phyloP scores from a whole-genome alignment of 768 basidiomycete genomes.

The Suillus weaverae region DNA sequence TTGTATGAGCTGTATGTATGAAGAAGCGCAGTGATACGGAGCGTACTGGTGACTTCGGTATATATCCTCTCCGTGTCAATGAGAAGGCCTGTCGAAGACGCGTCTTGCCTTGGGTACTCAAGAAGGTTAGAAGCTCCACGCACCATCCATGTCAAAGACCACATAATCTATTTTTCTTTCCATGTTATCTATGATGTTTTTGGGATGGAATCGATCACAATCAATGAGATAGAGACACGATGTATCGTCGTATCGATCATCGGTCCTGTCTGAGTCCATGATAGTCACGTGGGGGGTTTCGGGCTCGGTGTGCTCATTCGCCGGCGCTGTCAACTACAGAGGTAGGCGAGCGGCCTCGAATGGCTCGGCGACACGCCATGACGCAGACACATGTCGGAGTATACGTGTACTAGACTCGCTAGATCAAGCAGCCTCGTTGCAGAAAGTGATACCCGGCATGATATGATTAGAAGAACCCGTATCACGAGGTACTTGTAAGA shows the following conservation, averaged over 20 bases:
- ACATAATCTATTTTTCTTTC: slow-evolving; percentile 51
- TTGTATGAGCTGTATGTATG: not conserved
- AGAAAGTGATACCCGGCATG: not conserved
- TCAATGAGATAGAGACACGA: not conserved
- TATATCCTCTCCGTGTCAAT: slow-evolving; percentile 79
- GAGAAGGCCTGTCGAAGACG: slow-evolving; percentile 52
- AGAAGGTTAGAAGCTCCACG: slow-evolving; percentile 13
- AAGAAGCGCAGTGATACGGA: not conserved
- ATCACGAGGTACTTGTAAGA: not conserved
- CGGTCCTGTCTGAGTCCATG: not conserved
- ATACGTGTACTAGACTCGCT: not conserved
- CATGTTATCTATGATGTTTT: not conserved
- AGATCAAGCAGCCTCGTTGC: not conserved
- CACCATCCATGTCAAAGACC: slow-evolving; percentile 76
- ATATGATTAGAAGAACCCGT: not conserved
- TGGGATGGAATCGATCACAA: not conserved
- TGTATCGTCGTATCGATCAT: not conserved
- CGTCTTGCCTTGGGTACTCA: slow-evolving; percentile 4
- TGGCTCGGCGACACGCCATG: not conserved
- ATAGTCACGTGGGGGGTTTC: not conserved
- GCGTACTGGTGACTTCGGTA: slow-evolving; percentile 75
- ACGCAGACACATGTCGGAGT: not conserved
- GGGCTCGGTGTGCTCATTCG: not conserved
- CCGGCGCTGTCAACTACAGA: not conserved
- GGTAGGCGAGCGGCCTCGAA: not conserved